These are phyloP conservation scores for Agastache rugosa DNA, from an alignment of 257 asterid genomes.

Conservation along the genomic window DNA sequence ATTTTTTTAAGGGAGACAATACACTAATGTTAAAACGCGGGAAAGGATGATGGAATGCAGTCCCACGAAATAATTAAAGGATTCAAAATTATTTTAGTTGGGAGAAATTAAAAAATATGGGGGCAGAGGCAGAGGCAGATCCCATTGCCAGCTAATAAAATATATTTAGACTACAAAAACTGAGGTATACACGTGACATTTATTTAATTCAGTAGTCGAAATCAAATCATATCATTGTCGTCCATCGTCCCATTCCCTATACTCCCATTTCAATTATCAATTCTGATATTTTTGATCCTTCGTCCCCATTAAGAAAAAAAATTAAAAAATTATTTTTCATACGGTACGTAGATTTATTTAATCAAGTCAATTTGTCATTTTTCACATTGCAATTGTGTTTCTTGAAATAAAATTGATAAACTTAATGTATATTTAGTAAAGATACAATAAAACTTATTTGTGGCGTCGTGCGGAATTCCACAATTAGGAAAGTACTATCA, in stretches of 20 bases:
- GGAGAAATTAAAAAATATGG: not conserved
- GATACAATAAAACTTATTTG: too few relatives aligned
- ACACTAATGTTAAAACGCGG: not conserved
- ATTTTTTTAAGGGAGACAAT: too few relatives aligned
- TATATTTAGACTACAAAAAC: constrained; percentile 20
- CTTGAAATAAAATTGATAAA: too few relatives aligned
- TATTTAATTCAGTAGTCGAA: constrained; percentile 39
- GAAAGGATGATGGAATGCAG: not conserved
- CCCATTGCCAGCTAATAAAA: constrained; percentile 44
- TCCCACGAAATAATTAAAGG: constrained; percentile 4
- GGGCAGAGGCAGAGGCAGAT: not conserved
- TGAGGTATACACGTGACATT: constrained; percentile 49
- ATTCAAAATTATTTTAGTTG: not conserved
- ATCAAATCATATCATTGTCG: constrained; percentile 52
- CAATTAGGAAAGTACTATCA: too few relatives aligned
- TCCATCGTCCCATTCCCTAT: constrained; percentile 14
- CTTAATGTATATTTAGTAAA: too few relatives aligned
- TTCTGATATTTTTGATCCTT: not conserved
- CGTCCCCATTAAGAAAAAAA: too few relatives aligned
- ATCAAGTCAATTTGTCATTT: not conserved
- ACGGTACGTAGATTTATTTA: not conserved
- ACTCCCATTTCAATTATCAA: constrained; percentile 35
- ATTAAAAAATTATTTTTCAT: too few relatives aligned
- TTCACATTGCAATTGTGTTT: not conserved
- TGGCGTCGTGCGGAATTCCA: too few relatives aligned